A percentile compares a stretch with the other conserved stretches of the same genome.
These are phyloP conservation scores for Gaeumannomyces sp. DNA, from an alignment of 2,329 filamentous ascomycete species.

Conservation along the genomic window DNA sequence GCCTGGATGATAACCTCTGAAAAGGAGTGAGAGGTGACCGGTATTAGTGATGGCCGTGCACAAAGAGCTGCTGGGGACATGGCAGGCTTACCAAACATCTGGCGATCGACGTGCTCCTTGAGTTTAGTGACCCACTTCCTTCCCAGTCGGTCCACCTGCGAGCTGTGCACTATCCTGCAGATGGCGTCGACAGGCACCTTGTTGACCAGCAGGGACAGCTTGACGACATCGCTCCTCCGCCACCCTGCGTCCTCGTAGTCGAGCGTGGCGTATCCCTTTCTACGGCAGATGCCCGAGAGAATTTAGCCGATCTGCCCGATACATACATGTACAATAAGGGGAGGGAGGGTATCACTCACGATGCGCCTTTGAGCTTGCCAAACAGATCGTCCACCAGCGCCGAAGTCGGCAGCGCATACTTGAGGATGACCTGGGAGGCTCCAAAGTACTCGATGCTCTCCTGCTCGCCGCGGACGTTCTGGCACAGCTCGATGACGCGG, in stretches of 20 bases:
- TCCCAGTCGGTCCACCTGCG: slow-evolving; percentile 74
- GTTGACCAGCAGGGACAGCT: slow-evolving; percentile 90
- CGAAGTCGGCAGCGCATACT: slow-evolving; percentile 81
- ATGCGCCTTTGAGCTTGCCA: slow-evolving; percentile 87
- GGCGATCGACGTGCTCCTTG: slow-evolving; percentile 91
- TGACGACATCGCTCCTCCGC: slow-evolving; percentile 71
- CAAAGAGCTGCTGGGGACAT: not conserved
- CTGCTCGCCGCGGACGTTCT: slow-evolving; percentile 81
- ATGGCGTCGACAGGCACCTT: slow-evolving; percentile 91
- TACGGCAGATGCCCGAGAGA: not conserved
- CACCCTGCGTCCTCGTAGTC: slow-evolving; percentile 97
- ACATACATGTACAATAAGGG: not conserved
- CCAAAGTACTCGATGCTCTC: slow-evolving; percentile 87
- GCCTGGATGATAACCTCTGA: slow-evolving; percentile 88
- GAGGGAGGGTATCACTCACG: slow-evolving; percentile 29
- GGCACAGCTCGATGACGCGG: slow-evolving; percentile 90
- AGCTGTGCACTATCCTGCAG: slow-evolving; percentile 77
- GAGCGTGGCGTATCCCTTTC: slow-evolving; percentile 86
- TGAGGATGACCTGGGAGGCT: slow-evolving; percentile 84
- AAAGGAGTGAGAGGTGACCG: not conserved
- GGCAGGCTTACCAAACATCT: slow-evolving; percentile 56
- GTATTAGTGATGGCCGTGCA: not conserved
- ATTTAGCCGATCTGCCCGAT: not conserved
- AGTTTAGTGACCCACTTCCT: slow-evolving; percentile 90
- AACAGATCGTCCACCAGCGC: slow-evolving; percentile 96